Evolutionary conservation across 164 flowering plant species (phyloP).

Genomic region (Magnolia kwangsiensis): DNA sequence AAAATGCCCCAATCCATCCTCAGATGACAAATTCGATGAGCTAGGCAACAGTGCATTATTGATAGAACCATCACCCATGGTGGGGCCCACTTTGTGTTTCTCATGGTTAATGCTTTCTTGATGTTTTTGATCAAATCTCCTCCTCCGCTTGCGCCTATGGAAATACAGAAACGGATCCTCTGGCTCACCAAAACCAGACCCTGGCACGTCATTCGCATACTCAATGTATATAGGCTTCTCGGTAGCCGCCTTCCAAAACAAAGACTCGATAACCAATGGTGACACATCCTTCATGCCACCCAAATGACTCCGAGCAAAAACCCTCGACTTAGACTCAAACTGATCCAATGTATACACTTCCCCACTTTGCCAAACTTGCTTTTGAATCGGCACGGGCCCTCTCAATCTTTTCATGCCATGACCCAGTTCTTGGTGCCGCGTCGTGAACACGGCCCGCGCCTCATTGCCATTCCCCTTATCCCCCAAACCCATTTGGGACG

Average conservation of each 20-base stretch:
- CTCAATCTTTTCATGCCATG: slow-evolving; percentile 41
- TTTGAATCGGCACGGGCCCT: slow-evolving; percentile 35
- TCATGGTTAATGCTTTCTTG: slow-evolving; percentile 8
- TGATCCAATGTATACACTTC: slow-evolving; percentile 83
- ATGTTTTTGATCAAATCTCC: slow-evolving; percentile 27
- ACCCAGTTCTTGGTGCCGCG: slow-evolving; percentile 93
- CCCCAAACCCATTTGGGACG: slow-evolving; percentile 20
- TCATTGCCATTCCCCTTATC: slow-evolving; percentile 35
- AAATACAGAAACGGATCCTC: slow-evolving; percentile 50
- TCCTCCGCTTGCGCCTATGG: slow-evolving; percentile 41
- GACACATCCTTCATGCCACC: slow-evolving; percentile 59
- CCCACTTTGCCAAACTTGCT: slow-evolving; percentile 99
- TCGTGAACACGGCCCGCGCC: slow-evolving; percentile 71
- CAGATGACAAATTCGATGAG: slow-evolving; percentile 14
- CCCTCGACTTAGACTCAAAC: slow-evolving; percentile 85
- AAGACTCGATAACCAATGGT: slow-evolving; percentile 61
- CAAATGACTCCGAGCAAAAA: slow-evolving; percentile 57
- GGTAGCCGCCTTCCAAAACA: slow-evolving; percentile 84
- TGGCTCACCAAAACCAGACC: slow-evolving; percentile 87
- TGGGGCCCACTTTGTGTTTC: neutral
- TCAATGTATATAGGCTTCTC: slow-evolving; percentile 90
- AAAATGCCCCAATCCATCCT: slow-evolving; percentile 22
- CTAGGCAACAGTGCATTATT: slow-evolving; percentile 1
- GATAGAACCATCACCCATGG: neutral
- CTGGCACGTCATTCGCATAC: slow-evolving; percentile 98